Base-by-base conservation (phyloP, 2,329 filamentous ascomycete species). In the Aspergillus sp. region DNA sequence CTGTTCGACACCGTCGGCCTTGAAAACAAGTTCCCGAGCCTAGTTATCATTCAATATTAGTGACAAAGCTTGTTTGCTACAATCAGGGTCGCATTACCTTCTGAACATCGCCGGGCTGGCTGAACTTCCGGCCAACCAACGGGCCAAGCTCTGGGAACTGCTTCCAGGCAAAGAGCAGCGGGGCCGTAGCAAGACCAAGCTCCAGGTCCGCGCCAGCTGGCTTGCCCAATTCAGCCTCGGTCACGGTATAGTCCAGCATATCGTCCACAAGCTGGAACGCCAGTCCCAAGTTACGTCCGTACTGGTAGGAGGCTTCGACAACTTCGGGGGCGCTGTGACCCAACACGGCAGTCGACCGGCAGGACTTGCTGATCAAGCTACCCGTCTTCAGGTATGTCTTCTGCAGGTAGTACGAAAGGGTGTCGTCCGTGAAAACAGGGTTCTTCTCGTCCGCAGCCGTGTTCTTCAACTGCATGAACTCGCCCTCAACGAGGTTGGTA, bases 401-500 rank as follows among this genome's bases (percentile, higher is more conserved):
- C 74, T 97, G 92, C 54, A 99, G 83, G 75, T 99, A 99, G 79
- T 99, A 98, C 25, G 87, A 85, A 63, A 99, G 85, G 1, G 92
- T 91, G 56, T 97, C 91, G 71, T 97, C 91, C 1, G 90, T 95
- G 86, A 91, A 98, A 9, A 84, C 81, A 1, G 94, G 94, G 67
- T 91, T 89, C 65, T 85, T 84, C 81, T 98, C 94, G 74, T 97
- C 94, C 66, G 86, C 84, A 49, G 91, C 91, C 1, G 95, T 98
- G 78, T 99, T 99, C 81, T 97, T 96, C 69, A 99, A 82, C 81
- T 99, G 95, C 95, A 99, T 99, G 81, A 99, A 98, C 78, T 99
- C 95, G 72, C 95, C 95, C 80, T 99, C 95, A 19, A 99, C 93
- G 25, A 99, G 82, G 75, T 99, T 99, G 48, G 95, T 94, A 68